phyloP scores from a whole-genome alignment of 495 filamentous ascomycete genomes.

The Glarea lozoyensis region DNA sequence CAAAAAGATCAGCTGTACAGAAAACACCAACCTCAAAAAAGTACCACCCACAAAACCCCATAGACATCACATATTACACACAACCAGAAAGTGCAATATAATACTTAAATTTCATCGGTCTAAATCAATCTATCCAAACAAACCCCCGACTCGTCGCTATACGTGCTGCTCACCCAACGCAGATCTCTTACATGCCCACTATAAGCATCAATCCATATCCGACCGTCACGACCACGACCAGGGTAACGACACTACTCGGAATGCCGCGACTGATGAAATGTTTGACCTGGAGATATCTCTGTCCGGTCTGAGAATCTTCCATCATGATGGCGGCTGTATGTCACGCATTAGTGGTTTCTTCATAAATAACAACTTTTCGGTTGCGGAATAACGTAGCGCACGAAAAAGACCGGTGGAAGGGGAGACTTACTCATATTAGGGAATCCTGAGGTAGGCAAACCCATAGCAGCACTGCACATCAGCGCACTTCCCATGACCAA shows the following conservation, averaged over 20 bases:
- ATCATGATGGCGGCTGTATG: constrained; percentile 92
- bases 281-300: constrained; percentile 82
- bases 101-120: too few species aligned
- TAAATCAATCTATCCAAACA: not conserved
- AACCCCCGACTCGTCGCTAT: not conserved
- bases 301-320: constrained; percentile 83
- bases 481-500: constrained; percentile 74
- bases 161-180: too few species aligned
- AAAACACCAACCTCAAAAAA: too few species aligned
- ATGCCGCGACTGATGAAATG: constrained; percentile 91
- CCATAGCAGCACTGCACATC: constrained; percentile 72
- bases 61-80: too few species aligned
- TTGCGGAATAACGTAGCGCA: too few species aligned
- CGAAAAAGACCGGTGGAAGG: too few species aligned
- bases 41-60: too few species aligned
- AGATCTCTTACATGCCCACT: constrained; percentile 62
- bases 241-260: constrained; percentile 71
- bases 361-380: too few species aligned
- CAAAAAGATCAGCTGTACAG: too few species aligned
- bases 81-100: too few species aligned
- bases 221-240: constrained; percentile 72
- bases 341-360: not conserved
- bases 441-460: constrained; percentile 88
- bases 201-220: constrained; percentile 85
- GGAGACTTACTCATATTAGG: constrained; percentile 92